These are phyloP conservation scores for Diplocarpon rosae DNA, from an alignment of 2,329 filamentous ascomycete species.

Conservation along the genomic window DNA sequence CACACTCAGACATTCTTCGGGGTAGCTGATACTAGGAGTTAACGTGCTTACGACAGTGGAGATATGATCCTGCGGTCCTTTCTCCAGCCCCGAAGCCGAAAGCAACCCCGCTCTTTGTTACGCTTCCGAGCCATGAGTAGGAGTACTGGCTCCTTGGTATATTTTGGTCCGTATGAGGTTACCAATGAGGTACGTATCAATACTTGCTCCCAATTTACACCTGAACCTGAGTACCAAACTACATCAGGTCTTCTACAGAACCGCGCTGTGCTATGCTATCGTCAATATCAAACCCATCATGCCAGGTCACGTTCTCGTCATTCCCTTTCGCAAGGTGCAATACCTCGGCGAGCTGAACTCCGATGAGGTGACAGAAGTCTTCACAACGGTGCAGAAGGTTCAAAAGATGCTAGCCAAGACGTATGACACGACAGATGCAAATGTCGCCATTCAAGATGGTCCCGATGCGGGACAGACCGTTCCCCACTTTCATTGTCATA, in stretches of 20 bases:
- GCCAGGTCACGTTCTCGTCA: conserved; percentile 87
- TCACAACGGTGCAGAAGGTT: conserved; percentile 73
- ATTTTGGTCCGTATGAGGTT: conserved; percentile 69
- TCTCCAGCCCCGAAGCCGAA: not conserved
- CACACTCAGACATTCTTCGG: not conserved
- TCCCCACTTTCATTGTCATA: conserved; percentile 83
- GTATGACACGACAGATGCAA: conserved; percentile 49
- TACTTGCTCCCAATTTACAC: too few species aligned
- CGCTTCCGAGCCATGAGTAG: conserved; percentile 7
- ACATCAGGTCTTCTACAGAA: conserved; percentile 72
- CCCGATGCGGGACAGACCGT: conserved; percentile 86
- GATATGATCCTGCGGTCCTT: conserved; percentile 14
- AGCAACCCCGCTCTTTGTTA: not conserved
- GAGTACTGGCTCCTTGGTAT: conserved; percentile 30
- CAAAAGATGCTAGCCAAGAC: conserved; percentile 58
- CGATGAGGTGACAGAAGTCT: conserved; percentile 55
- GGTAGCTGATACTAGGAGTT: too few species aligned
- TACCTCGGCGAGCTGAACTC: conserved; percentile 41
- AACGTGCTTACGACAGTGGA: not conserved
- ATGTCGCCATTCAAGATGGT: conserved; percentile 92
- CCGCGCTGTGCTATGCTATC: conserved; percentile 69
- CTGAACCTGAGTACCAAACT: too few species aligned
- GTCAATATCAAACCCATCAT: conserved; percentile 94
- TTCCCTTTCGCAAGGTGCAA: conserved; percentile 56
- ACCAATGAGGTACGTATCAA: conserved; percentile 50